Conservation (phyloP, 345 rosid species). For the Microcos paniculata region DNA sequence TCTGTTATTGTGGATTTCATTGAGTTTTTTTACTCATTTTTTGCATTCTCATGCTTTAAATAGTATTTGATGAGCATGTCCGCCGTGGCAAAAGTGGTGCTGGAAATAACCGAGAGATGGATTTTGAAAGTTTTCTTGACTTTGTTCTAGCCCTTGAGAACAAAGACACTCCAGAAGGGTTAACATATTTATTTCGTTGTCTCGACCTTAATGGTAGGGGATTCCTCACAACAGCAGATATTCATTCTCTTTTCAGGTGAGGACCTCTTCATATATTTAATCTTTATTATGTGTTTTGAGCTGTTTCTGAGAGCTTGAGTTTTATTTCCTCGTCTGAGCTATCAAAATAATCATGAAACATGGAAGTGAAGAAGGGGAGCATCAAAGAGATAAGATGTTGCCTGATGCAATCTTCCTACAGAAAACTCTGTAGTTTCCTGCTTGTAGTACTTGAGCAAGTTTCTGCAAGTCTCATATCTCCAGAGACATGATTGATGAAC, state of each 20-base stretch:
- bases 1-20: neutral
- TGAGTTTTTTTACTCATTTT: conserved; percentile 14
- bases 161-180: conserved; percentile 96
- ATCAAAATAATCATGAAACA: neutral
- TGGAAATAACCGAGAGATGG: conserved; percentile 89
- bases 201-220: conserved; percentile 92
- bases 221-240: conserved; percentile 92
- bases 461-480: conserved; percentile 64
- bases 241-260: conserved; percentile 98
- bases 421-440: conserved; percentile 74
- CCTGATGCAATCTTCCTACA: conserved; percentile 97
- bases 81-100: conserved; percentile 73
- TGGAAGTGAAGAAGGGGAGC: conserved; percentile 98
- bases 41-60: conserved; percentile 15
- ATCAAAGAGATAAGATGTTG: conserved; percentile 73
- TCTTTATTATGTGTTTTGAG: neutral
- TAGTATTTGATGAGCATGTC: conserved; percentile 95
- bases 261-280: neutral
- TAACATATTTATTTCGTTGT: conserved; percentile 89
- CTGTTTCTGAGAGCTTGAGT: neutral
- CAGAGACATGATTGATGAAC: conserved; percentile 44
- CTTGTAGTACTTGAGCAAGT: conserved; percentile 63
- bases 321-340: neutral
- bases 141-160: conserved; percentile 95
- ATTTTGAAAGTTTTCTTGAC: conserved; percentile 88